Conservation (phyloP, 2,329 filamentous ascomycete genomes). For the Cladosporium sp. region DNA sequence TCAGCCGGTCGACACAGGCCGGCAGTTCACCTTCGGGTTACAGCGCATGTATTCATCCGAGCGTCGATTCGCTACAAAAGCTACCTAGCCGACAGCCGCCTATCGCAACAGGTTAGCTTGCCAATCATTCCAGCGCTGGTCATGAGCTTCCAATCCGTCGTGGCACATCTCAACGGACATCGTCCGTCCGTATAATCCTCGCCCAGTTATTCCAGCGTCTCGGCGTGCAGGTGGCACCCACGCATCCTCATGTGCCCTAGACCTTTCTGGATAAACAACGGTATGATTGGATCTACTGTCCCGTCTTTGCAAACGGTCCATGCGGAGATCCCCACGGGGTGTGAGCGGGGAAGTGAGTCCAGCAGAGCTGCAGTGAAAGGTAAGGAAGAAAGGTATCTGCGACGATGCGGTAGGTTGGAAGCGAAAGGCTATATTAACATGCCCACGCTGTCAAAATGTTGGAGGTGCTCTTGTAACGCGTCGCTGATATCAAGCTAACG, state of each 20-base stretch:
- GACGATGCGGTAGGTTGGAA: neutral
- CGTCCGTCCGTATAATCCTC: conserved; percentile 6
- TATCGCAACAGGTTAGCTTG: conserved; percentile 5
- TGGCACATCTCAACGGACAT: neutral
- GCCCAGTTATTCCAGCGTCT: conserved; percentile 8
- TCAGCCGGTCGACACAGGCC: no score
- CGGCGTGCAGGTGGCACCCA: conserved; percentile 4
- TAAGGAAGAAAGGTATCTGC: conserved; percentile 11
- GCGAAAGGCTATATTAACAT: conserved; percentile 6
- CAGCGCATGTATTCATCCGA: neutral
- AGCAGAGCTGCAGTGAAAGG: neutral
- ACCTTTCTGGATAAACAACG: neutral
- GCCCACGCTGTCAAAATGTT: neutral
- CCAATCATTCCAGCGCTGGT: conserved; percentile 1
- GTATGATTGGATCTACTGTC: neutral
- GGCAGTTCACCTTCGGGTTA: no score
- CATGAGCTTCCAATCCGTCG: neutral
- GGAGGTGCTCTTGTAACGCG: neutral
- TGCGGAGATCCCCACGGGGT: conserved; percentile 7
- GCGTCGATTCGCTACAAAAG: neutral
- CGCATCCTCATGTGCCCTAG: neutral
- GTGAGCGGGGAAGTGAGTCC: neutral
- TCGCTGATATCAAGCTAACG: conserved; percentile 3
- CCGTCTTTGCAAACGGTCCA: neutral
- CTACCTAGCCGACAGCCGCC: conserved; percentile 1